These are phyloP conservation scores for Tolypocladium nubicola DNA, from an alignment of 2,329 filamentous ascomycete genomes.

Conservation along the genomic window DNA sequence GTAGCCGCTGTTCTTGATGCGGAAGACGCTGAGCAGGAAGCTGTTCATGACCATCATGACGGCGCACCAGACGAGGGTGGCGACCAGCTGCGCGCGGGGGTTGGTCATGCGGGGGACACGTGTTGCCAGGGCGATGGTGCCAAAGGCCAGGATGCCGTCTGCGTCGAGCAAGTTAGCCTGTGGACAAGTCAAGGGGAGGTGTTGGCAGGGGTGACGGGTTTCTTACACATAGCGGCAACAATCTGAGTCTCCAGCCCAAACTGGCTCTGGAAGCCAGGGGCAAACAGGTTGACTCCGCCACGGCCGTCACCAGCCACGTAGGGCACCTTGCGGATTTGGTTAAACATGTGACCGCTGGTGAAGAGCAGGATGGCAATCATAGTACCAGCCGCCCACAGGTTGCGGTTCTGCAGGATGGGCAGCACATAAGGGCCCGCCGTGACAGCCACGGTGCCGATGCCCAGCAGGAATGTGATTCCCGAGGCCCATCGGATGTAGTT, in stretches of 20 bases:
- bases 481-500: slow-evolving; percentile 73
- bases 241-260: slow-evolving; percentile 94
- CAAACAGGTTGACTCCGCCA: slow-evolving; percentile 84
- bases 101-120: slow-evolving; percentile 87
- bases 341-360: slow-evolving; percentile 98
- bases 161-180: slow-evolving; percentile 22
- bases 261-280: slow-evolving; percentile 85
- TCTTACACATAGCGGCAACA: slow-evolving; percentile 84
- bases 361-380: slow-evolving; percentile 85
- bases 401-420: slow-evolving; percentile 78
- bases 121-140: slow-evolving; percentile 79
- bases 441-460: slow-evolving; percentile 54
- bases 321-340: slow-evolving; percentile 91
- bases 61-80: slow-evolving; percentile 68
- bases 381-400: slow-evolving; percentile 85
- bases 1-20: slow-evolving; percentile 89
- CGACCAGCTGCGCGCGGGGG: slow-evolving; percentile 65
- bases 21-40: slow-evolving; percentile 88
- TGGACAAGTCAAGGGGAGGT: background rate
- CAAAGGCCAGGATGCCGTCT: slow-evolving; percentile 70
- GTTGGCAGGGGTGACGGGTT: background rate
- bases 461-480: slow-evolving; percentile 58
- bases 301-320: slow-evolving; percentile 79
- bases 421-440: slow-evolving; percentile 70
- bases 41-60: slow-evolving; percentile 80